Evolutionary conservation across 2,329 filamentous ascomycete genomes (phyloP).

Genomic region (Didymella glomerata): DNA sequence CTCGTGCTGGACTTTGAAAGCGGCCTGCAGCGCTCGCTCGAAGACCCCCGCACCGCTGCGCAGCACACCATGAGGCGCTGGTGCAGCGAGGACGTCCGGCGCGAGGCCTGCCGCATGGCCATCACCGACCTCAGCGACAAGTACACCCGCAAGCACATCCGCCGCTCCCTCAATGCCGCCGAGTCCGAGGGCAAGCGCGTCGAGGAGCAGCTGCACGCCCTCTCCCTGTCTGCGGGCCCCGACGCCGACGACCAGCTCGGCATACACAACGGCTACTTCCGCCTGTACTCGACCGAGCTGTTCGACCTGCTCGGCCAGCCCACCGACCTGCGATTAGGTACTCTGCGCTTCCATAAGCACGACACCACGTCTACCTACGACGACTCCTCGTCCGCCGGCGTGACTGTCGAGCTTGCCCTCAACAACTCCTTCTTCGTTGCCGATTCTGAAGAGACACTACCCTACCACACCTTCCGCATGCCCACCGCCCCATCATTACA

Average conservation of each 20-base stretch:
- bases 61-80: slow-evolving; percentile 6
- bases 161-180: slow-evolving; percentile 38
- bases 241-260: slow-evolving; percentile 28
- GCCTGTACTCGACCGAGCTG: slow-evolving; percentile 48
- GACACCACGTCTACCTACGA: slow-evolving; percentile 3
- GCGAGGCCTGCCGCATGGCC: slow-evolving; percentile 46
- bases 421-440: slow-evolving; percentile 47
- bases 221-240: slow-evolving; percentile 16
- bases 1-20: slow-evolving; percentile 42
- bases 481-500: slow-evolving; percentile 43
- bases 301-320: slow-evolving; percentile 49
- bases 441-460: slow-evolving; percentile 47
- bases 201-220: slow-evolving; percentile 42
- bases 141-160: slow-evolving; percentile 47
- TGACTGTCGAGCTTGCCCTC: slow-evolving; percentile 45
- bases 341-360: slow-evolving; percentile 45
- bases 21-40: slow-evolving; percentile 41
- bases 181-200: slow-evolving; percentile 43
- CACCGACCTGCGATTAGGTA: slow-evolving; percentile 47
- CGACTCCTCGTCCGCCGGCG: slow-evolving; percentile 17
- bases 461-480: slow-evolving; percentile 47
- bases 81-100: slow-evolving; percentile 33
- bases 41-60: slow-evolving; percentile 7
- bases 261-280: slow-evolving; percentile 48
- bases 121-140: slow-evolving; percentile 42